phyloP scores from a whole-genome alignment of 306 rosid species.

The Ziziphus jujuba region DNA sequence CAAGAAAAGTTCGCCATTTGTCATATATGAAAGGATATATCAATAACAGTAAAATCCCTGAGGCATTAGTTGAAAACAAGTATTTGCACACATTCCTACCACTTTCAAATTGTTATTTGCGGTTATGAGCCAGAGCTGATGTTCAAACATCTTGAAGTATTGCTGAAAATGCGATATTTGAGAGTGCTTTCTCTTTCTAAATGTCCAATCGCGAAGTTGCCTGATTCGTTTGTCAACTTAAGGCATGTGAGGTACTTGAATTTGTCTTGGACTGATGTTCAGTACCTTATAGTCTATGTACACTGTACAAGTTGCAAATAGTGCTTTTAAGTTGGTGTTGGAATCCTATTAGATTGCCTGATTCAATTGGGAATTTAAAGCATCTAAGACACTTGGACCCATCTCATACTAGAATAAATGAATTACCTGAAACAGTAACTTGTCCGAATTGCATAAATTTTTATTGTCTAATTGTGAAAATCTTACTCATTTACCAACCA shows the following conservation, averaged over 20 bases:
- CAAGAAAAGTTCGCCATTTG: background rate
- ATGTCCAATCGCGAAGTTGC: background rate
- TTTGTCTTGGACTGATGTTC: slow-evolving; percentile 5
- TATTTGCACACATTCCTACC: background rate
- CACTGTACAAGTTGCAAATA: slow-evolving; percentile 17
- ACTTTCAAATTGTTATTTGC: background rate
- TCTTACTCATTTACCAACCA: slow-evolving; percentile 10
- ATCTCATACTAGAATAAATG: too few species aligned
- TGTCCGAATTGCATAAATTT: background rate
- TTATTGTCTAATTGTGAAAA: background rate
- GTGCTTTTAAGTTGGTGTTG: too few species aligned
- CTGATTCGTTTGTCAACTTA: background rate
- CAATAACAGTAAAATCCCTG: background rate
- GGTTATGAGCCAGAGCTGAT: background rate
- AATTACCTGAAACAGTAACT: too few species aligned
- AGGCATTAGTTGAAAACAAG: background rate
- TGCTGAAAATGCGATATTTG: background rate
- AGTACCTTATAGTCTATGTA: background rate
- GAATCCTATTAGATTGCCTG: too few species aligned
- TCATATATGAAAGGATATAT: background rate
- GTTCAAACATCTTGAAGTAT: too few species aligned
- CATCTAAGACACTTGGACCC: too few species aligned
- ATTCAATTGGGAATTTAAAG: too few species aligned
- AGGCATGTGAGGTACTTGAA: background rate
- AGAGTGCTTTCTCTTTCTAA: background rate